Conservation (phyloP, 768 basidiomycete species). For the Tricholoma saponaceum region DNA sequence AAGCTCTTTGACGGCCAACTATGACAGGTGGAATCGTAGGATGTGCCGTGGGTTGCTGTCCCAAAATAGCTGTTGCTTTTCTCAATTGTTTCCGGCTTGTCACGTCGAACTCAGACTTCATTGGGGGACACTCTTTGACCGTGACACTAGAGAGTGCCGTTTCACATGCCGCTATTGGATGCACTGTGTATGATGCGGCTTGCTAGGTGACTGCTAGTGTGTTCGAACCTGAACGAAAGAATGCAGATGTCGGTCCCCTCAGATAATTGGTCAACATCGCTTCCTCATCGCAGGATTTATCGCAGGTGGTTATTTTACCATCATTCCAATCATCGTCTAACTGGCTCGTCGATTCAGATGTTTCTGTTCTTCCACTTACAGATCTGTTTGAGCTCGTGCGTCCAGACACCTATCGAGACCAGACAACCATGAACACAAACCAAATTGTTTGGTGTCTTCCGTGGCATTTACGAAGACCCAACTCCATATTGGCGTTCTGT, state of each 20-base stretch:
- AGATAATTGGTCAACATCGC: background rate
- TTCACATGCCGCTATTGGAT: conserved; percentile 3
- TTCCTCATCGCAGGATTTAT: background rate
- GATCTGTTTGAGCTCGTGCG: conserved; percentile 5
- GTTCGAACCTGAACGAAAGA: background rate
- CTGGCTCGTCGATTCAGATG: background rate
- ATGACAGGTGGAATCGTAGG: no score
- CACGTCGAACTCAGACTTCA: no score
- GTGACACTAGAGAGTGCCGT: background rate
- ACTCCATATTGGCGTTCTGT: background rate
- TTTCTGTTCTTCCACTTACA: conserved; percentile 2
- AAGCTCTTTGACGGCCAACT: no score
- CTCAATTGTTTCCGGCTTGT: no score
- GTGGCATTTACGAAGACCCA: background rate
- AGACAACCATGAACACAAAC: background rate
- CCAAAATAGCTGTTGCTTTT: no score
- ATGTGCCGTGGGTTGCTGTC: no score
- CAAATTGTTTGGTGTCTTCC: background rate
- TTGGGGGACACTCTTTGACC: background rate
- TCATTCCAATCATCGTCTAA: background rate
- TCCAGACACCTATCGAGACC: conserved; percentile 6
- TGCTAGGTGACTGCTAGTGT: conserved; percentile 2
- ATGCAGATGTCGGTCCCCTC: conserved; percentile 4
- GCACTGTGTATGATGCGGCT: conserved; percentile 1
- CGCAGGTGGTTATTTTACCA: background rate